Evolutionary conservation across 2,329 filamentous ascomycete genomes (phyloP).

Genomic region (Aspergillus fumigatus): DNA sequence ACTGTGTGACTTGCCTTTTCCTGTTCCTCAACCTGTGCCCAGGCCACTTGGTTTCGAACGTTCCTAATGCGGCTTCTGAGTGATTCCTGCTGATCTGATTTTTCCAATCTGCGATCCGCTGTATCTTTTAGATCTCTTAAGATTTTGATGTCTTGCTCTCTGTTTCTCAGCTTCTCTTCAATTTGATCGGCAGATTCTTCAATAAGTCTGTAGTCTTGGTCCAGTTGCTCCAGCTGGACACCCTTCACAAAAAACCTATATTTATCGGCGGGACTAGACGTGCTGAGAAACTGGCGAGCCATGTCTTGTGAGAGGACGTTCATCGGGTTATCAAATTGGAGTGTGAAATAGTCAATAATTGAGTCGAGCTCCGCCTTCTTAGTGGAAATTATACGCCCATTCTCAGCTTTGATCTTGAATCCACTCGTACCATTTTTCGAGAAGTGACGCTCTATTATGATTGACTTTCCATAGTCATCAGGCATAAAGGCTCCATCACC

Average conservation of each 20-base stretch:
- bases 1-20: slow-evolving; percentile 48
- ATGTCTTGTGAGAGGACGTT: slow-evolving; percentile 95
- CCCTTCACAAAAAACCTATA: slow-evolving; percentile 96
- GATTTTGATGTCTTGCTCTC: slow-evolving; percentile 58
- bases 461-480: slow-evolving; percentile 75
- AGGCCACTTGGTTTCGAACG: slow-evolving; percentile 67
- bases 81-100: slow-evolving; percentile 61
- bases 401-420: slow-evolving; percentile 79
- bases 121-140: slow-evolving; percentile 57
- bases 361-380: slow-evolving; percentile 87
- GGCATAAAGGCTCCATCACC: slow-evolving; percentile 79
- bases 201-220: slow-evolving; percentile 84
- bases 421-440: slow-evolving; percentile 67
- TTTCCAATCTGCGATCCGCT: slow-evolving; percentile 60
- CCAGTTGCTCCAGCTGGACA: slow-evolving; percentile 86
- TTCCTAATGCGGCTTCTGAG: slow-evolving; percentile 59
- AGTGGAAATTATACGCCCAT: slow-evolving; percentile 67
- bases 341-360: slow-evolving; percentile 84
- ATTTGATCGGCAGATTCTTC: slow-evolving; percentile 73
- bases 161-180: slow-evolving; percentile 57
- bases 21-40: slow-evolving; percentile 77
- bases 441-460: slow-evolving; percentile 89
- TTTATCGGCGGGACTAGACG: slow-evolving; percentile 75
- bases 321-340: slow-evolving; percentile 95
- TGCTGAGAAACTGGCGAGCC: slow-evolving; percentile 86